Conservation (phyloP, 2,329 filamentous ascomycete species). For the Fusarium lyarnte region DNA sequence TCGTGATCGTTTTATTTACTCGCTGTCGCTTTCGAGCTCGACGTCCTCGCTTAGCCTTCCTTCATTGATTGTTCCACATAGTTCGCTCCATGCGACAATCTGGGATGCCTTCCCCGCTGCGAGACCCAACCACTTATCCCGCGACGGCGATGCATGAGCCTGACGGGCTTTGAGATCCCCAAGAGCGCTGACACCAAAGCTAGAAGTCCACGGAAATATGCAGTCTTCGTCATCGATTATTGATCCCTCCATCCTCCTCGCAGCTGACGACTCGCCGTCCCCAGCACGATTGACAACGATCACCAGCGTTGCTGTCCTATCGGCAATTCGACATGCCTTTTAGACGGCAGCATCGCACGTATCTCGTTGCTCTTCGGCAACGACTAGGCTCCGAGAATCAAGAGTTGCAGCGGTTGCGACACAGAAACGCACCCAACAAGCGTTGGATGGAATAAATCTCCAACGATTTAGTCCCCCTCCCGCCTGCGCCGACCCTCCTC, state of each 20-base stretch:
- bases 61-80: fast-evolving
- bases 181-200: fast-evolving
- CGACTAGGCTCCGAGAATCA: fast-evolving
- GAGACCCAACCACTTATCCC: fast-evolving
- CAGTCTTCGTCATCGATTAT: not conserved
- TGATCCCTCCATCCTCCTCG: not conserved
- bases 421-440: not conserved
- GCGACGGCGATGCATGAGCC: fast-evolving
- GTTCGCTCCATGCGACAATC: fast-evolving
- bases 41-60: not conserved
- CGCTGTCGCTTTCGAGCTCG: too few species aligned
- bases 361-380: not conserved
- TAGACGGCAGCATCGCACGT: not conserved
- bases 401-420: fast-evolving
- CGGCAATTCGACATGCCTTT: not conserved
- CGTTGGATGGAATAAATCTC: too few species aligned
- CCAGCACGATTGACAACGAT: fast-evolving
- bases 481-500: not conserved
- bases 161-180: fast-evolving
- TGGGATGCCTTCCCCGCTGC: not conserved
- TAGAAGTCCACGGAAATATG: fast-evolving
- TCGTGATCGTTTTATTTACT: not conserved
- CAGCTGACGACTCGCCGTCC: fast-evolving
- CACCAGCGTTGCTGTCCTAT: not conserved
- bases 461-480: not conserved